Evolutionary conservation across 306 rosid species (phyloP).

Genomic region (Vigna angularis): DNA sequence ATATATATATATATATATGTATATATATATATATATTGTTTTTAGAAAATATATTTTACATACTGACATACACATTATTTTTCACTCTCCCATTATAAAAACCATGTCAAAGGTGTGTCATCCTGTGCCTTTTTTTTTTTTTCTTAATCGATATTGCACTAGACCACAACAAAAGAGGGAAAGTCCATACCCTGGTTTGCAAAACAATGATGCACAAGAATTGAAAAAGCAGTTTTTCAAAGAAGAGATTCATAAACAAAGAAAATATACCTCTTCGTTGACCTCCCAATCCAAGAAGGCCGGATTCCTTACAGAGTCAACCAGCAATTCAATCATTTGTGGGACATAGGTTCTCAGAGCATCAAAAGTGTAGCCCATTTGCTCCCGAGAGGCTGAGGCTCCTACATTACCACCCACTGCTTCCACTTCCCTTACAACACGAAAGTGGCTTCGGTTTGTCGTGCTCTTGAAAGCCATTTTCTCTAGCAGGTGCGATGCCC

Average conservation of each 20-base stretch:
- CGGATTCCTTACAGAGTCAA: slow-evolving; percentile 16
- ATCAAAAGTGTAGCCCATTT: slow-evolving; percentile 24
- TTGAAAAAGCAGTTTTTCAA: background rate
- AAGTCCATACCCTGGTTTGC: background rate
- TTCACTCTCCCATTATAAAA: no score
- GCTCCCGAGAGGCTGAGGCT: slow-evolving; percentile 30
- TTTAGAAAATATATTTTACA: no score
- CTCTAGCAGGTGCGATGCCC: slow-evolving; percentile 16
- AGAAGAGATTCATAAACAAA: background rate
- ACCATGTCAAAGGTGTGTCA: no score
- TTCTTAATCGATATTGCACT: background rate
- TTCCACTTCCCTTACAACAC: slow-evolving; percentile 23
- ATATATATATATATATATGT: no score
- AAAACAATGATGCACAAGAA: background rate
- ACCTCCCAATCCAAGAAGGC: slow-evolving; percentile 33
- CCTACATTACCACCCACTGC: slow-evolving; percentile 23
- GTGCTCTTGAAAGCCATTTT: slow-evolving; percentile 30
- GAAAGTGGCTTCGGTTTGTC: slow-evolving; percentile 17
- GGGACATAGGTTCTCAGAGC: slow-evolving; percentile 15
- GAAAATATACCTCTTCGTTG: slow-evolving; percentile 23
- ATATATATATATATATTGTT: no score
- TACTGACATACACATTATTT: no score
- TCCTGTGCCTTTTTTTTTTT: background rate
- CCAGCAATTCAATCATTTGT: slow-evolving; percentile 20
- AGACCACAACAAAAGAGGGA: background rate